Evolutionary conservation across 2,329 filamentous ascomycete species (phyloP).

Genomic region (Fusarium setosum): DNA sequence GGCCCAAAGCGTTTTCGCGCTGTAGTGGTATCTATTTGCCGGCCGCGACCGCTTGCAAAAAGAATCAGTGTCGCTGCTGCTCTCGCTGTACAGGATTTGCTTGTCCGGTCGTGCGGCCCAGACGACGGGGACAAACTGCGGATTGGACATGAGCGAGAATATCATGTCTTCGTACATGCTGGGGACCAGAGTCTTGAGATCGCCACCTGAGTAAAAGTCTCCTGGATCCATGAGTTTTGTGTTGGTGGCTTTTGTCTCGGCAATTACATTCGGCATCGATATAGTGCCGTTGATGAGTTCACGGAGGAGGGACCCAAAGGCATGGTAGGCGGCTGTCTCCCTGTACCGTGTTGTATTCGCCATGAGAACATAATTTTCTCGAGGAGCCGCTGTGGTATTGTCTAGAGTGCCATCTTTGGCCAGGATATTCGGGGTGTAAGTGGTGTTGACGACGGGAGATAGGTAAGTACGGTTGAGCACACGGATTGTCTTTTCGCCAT

Average conservation of each 20-base stretch:
- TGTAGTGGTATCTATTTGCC: neutral
- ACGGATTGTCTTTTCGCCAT: neutral
- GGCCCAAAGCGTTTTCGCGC: neutral
- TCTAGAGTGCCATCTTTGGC: neutral
- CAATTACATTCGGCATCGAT: accelerated
- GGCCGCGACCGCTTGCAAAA: neutral
- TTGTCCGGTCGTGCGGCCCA: neutral
- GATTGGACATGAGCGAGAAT: neutral
- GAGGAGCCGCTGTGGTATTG: neutral
- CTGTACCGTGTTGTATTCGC: accelerated
- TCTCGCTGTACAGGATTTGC: neutral
- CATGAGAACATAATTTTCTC: neutral
- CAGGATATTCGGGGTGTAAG: accelerated
- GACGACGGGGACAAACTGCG: neutral
- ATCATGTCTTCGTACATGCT: neutral
- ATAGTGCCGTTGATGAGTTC: accelerated
- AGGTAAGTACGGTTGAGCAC: accelerated
- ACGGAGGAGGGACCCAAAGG: neutral
- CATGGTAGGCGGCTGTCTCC: constrained; percentile 1
- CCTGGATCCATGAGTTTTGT: neutral
- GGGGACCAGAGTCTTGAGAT: neutral
- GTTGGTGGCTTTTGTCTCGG: neutral
- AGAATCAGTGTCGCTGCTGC: neutral
- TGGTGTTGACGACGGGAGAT: neutral
- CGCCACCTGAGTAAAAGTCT: neutral